These are phyloP conservation scores for Hypomyces rosellus DNA, from an alignment of 2,329 filamentous ascomycete genomes.

Conservation along the genomic window DNA sequence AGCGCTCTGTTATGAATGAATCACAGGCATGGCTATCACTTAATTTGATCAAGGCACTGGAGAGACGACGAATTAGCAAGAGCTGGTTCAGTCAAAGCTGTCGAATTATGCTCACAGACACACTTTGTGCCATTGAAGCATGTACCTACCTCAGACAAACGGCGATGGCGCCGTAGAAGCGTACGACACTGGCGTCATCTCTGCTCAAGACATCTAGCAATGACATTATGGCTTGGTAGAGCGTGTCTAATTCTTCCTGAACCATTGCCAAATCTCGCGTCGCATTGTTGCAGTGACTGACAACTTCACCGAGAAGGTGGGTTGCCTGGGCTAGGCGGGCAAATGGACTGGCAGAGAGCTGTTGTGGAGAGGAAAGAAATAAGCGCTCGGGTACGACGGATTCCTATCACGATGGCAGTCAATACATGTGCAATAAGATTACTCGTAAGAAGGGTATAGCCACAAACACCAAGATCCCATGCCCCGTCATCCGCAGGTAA, in stretches of 20 bases:
- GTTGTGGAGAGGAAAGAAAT: slow-evolving; percentile 15
- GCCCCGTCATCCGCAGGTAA: slow-evolving; percentile 21
- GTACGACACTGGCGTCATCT: slow-evolving; percentile 6
- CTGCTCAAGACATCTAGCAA: slow-evolving; percentile 10
- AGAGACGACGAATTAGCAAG: neutral
- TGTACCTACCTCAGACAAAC: slow-evolving; percentile 7
- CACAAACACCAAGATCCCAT: slow-evolving; percentile 18
- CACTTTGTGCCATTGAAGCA: too few species aligned
- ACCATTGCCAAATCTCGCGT: slow-evolving; percentile 1
- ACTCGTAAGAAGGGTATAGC: too few species aligned
- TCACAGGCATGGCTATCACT: slow-evolving; percentile 12
- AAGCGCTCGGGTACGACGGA: slow-evolving; percentile 10
- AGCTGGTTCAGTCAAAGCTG: too few species aligned
- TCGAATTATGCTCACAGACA: neutral
- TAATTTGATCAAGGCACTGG: slow-evolving; percentile 12
- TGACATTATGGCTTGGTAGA: slow-evolving; percentile 3
- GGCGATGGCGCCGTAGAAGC: slow-evolving; percentile 9
- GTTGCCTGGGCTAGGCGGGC: slow-evolving; percentile 26
- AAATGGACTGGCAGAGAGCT: slow-evolving; percentile 24
- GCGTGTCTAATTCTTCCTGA: slow-evolving; percentile 5
- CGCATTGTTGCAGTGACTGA: slow-evolving; percentile 11
- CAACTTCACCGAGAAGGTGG: slow-evolving; percentile 26
- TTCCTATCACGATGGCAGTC: neutral
- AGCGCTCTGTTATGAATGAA: neutral
- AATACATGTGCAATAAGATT: too few species aligned